A percentile compares a stretch with the other conserved stretches of the same genome.
Evolutionary conservation across 2,329 filamentous ascomycete species (phyloP).

Genomic region (Arthroderma sp.): DNA sequence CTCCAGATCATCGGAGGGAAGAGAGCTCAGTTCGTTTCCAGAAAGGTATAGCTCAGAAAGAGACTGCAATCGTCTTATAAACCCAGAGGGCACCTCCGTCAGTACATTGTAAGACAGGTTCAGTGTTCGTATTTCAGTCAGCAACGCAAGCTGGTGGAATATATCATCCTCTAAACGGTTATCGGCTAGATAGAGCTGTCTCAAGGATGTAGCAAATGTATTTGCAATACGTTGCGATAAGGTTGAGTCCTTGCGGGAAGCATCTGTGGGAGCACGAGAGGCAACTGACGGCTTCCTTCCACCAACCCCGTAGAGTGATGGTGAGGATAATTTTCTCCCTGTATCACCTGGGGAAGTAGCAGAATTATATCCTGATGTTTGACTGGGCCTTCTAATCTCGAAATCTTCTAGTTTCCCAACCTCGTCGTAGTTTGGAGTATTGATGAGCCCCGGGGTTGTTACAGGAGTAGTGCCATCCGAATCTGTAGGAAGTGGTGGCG

Average conservation of each 20-base stretch:
- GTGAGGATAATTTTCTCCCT: conserved; percentile 67
- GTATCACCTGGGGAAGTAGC: conserved; percentile 55
- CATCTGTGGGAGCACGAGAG: conserved; percentile 51
- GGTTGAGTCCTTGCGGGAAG: conserved; percentile 73
- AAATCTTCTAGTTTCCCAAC: conserved; percentile 52
- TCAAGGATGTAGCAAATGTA: conserved; percentile 78
- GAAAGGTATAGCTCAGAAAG: conserved; percentile 88
- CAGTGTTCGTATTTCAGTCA: conserved; percentile 72
- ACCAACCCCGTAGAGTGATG: conserved; percentile 64
- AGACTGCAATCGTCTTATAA: conserved; percentile 79
- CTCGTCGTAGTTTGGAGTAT: conserved; percentile 65
- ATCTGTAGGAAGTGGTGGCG: conserved; percentile 46
- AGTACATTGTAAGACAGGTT: conserved; percentile 94
- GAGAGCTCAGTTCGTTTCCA: conserved; percentile 79
- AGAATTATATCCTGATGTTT: conserved; percentile 66
- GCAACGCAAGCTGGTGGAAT: conserved; percentile 75
- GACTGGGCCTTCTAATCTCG: conserved; percentile 62
- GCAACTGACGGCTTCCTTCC: conserved; percentile 76
- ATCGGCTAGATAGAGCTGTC: conserved; percentile 78
- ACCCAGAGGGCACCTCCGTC: conserved; percentile 78
- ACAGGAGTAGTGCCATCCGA: conserved; percentile 29
- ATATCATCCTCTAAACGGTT: conserved; percentile 91
- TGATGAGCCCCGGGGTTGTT: conserved; percentile 38
- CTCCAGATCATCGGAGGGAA: conserved; percentile 88
- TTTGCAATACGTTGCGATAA: conserved; percentile 65